A percentile compares a stretch with the other conserved stretches of the same genome.
phyloP scores from a whole-genome alignment of 495 filamentous ascomycete genomes.

The Pyrenopolyporus hunteri region DNA sequence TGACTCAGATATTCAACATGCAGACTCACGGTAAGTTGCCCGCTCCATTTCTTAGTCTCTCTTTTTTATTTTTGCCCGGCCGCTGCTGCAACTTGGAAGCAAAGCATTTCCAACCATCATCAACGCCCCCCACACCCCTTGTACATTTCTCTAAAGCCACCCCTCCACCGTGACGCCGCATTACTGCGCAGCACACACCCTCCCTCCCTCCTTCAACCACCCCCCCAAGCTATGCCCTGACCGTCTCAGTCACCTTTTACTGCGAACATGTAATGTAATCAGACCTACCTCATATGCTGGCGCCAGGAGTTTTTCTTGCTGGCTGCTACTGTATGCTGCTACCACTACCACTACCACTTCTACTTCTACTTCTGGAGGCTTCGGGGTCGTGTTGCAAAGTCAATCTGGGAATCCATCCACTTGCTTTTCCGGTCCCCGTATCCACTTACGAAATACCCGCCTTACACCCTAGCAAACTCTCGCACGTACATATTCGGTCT shows the following conservation, averaged over 20 bases:
- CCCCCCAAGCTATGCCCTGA: slow-evolving; percentile 28
- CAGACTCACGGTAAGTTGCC: slow-evolving; percentile 37
- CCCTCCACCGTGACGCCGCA: slow-evolving; percentile 33
- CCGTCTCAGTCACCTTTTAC: slow-evolving; percentile 43
- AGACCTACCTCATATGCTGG: slow-evolving; percentile 42
- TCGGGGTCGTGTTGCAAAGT: slow-evolving; percentile 40
- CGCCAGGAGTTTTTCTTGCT: slow-evolving; percentile 45
- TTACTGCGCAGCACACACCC: slow-evolving; percentile 30
- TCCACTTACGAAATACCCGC: slow-evolving; percentile 39
- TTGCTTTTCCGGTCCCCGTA: slow-evolving; percentile 39
- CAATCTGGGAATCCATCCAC: slow-evolving; percentile 40
- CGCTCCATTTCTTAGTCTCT: slow-evolving; percentile 15
- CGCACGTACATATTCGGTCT: slow-evolving; percentile 38
- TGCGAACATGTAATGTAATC: slow-evolving; percentile 47
- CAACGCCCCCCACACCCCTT: slow-evolving; percentile 19
- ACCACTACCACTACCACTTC: not conserved
- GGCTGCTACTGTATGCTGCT: no score
- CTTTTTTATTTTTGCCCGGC: slow-evolving; percentile 12
- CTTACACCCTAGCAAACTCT: slow-evolving; percentile 36
- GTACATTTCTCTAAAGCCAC: slow-evolving; percentile 14
- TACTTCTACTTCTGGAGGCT: slow-evolving; percentile 36
- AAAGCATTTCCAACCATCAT: slow-evolving; percentile 25
- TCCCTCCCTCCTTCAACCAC: slow-evolving; percentile 13
- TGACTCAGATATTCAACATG: slow-evolving; percentile 38
- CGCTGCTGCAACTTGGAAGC: slow-evolving; percentile 16